phyloP scores from a whole-genome alignment of 2,329 filamentous ascomycete genomes.

The Phialophora expanda region DNA sequence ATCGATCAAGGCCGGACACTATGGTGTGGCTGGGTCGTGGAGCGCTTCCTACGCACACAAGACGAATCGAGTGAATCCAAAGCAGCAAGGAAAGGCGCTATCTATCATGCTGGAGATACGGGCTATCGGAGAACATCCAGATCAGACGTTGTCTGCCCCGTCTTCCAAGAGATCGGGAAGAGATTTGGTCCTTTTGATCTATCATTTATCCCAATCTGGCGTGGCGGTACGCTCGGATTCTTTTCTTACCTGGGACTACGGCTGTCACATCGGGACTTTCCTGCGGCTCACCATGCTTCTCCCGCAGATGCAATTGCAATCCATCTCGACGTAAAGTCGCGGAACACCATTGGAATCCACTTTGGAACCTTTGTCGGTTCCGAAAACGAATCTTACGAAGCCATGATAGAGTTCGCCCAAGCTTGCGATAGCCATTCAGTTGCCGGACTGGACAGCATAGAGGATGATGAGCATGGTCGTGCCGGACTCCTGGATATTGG shows the following conservation, averaged over 20 bases:
- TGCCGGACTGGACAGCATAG: conserved; percentile 10
- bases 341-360: conserved; percentile 58
- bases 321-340: conserved; percentile 54
- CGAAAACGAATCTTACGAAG: conserved; percentile 29
- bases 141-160: conserved; percentile 52
- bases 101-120: conserved; percentile 56
- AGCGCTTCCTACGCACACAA: conserved; percentile 44
- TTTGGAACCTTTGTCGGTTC: conserved; percentile 49
- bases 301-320: conserved; percentile 56
- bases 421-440: conserved; percentile 21
- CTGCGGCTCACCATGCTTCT: conserved; percentile 54
- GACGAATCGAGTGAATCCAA: conserved; percentile 26
- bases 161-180: conserved; percentile 55
- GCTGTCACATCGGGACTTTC: conserved; percentile 49
- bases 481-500: conserved; percentile 31
- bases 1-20: conserved; percentile 50
- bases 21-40: conserved; percentile 52
- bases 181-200: conserved; percentile 56
- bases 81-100: conserved; percentile 12
- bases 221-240: conserved; percentile 44
- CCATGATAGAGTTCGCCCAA: conserved; percentile 26
- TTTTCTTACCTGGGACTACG: conserved; percentile 30
- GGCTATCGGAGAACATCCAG: conserved; percentile 50
- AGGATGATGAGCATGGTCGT: conserved; percentile 16
- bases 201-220: conserved; percentile 56